phyloP scores from a whole-genome alignment of 352 stramenopile species.

The Phytophthora sansomeana region DNA sequence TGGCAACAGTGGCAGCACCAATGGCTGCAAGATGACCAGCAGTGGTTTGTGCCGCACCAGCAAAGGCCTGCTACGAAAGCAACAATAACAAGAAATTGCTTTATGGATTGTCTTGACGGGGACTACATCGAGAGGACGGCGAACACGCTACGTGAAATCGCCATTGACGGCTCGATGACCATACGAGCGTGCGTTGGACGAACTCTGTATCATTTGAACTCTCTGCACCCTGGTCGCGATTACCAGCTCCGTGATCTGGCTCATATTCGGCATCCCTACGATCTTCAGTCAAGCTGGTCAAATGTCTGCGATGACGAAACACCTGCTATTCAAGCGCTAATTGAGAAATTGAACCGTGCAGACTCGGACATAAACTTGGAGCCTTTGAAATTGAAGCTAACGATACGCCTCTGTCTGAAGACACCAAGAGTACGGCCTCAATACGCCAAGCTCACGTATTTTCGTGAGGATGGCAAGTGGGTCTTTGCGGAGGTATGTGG shows the following conservation, averaged over 20 bases:
- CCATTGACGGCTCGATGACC: neutral
- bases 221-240: neutral
- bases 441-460: constrained; percentile 4
- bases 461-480: constrained; percentile 4
- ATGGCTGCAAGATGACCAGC: constrained; percentile 1
- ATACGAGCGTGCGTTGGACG: constrained; percentile 8
- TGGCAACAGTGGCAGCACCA: constrained; percentile 1
- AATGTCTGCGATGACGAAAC: constrained; percentile 5
- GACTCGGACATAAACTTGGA: neutral
- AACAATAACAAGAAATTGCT: neutral
- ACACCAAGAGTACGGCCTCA: neutral
- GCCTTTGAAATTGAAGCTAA: constrained; percentile 1
- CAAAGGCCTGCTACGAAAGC: neutral
- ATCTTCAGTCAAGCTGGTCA: constrained; percentile 7
- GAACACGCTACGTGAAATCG: neutral
- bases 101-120: constrained; percentile 6
- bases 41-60: neutral
- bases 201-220: neutral
- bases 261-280: neutral
- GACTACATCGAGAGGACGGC: neutral
- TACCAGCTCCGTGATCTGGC: neutral
- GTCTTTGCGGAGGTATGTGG: neutral
- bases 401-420: neutral
- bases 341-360: constrained; percentile 1
- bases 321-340: neutral